Percentiles rank a stretch among this genome's conserved stretches.
These are phyloP conservation scores for Saccharomycopsis synnaedendra DNA, from an alignment of 805 yeast genomes.

Conservation along the genomic window DNA sequence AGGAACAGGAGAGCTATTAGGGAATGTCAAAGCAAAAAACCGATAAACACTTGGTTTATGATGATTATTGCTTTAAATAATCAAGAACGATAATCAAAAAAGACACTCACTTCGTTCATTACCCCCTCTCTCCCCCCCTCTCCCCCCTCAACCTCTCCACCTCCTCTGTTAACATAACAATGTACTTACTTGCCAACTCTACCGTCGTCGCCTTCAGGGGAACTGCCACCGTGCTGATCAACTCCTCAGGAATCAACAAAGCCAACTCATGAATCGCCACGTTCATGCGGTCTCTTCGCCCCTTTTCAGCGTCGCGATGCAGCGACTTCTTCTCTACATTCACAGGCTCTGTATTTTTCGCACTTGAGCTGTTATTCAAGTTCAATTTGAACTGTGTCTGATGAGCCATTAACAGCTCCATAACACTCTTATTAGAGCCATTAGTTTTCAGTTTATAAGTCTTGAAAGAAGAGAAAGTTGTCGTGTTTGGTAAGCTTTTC, in stretches of 20 bases:
- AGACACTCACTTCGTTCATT: not conserved
- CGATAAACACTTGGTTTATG: no score
- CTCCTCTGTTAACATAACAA: slow-evolving; percentile 33
- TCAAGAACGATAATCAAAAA: no score
- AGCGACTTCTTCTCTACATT: slow-evolving; percentile 23
- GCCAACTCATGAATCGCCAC: slow-evolving; percentile 71
- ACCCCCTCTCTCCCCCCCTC: not conserved
- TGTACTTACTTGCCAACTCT: slow-evolving; percentile 72
- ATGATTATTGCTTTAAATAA: no score
- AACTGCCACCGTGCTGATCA: slow-evolving; percentile 45
- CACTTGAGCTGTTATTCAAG: slow-evolving; percentile 2
- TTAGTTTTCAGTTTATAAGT: slow-evolving; percentile 12
- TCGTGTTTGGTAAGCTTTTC: not conserved
- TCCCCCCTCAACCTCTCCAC: slow-evolving; percentile 16
- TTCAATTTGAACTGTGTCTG: slow-evolving; percentile 16
- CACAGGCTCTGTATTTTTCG: not conserved
- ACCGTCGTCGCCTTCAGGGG: slow-evolving; percentile 94
- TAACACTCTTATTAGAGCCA: not conserved
- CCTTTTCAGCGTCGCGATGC: slow-evolving; percentile 94
- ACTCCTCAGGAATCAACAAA: slow-evolving; percentile 48
- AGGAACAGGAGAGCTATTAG: no score
- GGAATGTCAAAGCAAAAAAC: no score
- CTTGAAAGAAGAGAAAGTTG: slow-evolving; percentile 14
- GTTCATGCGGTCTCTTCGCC: slow-evolving; percentile 87
- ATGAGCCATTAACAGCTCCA: slow-evolving; percentile 14